Evolutionary conservation across 495 filamentous ascomycete genomes (phyloP), one percentile per base, ranked within the genome.

Genomic region (Talaromyces stipitatus): DNA sequence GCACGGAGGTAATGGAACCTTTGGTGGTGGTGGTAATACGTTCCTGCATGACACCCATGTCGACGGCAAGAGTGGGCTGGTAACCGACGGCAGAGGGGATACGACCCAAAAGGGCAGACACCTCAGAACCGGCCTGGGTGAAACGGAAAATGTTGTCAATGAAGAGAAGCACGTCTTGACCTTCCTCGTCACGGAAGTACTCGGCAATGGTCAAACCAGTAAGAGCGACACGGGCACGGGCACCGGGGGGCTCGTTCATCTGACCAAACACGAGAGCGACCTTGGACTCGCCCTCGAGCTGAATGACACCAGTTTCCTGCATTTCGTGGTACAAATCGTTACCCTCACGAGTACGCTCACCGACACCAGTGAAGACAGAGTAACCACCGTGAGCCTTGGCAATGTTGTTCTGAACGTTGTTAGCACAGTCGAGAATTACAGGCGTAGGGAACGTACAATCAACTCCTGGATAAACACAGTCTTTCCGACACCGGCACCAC

Each of bases 311-410:
- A 70, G 94, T 98, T 82, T 98, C 92, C 83, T 98, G 94, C 94
- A 98, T 98, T 88, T 98, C 94, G 82, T 98, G 95, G 88, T 98
- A 98, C 84, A 98, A 80, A 87, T 98, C 94, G 86, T 98, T 98
- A 86, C 94, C 94, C 86, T 98, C 94, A 88, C 94, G 94, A 70
- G 94, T 98, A 82, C 94, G 94, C 88, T 98, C 94, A 69, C 94
- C 94, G 77, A 98, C 94, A 91, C 94, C 94, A 73, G 90, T 95
- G 87, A 98, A 98, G 69, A 98, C 95, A 63, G 94, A 98, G 88
- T 95, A 98, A 92, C 94, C 94, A 94, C 94, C 95, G 82, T 98
- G 94, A 68, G 94, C 94, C 85, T 98, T 98, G 80, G 94, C 94
- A 70, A 98, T 97, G 86, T 98, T 98, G 90, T 98, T 98, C 85